Evolutionary conservation across 345 rosid species (phyloP).

Genomic region (Brassica juncea): DNA sequence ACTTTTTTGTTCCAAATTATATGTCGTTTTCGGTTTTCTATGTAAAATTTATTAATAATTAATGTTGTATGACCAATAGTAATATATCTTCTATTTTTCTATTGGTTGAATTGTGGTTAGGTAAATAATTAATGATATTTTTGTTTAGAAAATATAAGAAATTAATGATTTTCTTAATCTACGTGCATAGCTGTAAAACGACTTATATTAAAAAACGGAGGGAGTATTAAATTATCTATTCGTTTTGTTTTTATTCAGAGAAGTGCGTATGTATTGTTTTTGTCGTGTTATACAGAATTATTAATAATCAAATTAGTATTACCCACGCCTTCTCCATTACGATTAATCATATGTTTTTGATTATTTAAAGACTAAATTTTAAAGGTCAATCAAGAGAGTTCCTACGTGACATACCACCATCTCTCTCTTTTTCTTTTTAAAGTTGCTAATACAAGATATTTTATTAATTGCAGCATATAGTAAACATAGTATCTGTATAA

Average conservation of each 20-base stretch:
- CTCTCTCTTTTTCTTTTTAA: not conserved
- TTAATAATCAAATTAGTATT: not conserved
- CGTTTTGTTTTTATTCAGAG: not conserved
- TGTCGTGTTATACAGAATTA: not conserved
- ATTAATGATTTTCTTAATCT: no score
- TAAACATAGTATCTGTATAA: not conserved
- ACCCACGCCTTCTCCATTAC: slow-evolving; percentile 32
- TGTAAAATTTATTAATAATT: no score
- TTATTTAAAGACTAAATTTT: not conserved
- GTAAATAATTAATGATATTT: no score
- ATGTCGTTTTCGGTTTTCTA: no score
- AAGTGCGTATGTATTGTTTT: not conserved
- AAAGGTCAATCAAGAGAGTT: not conserved
- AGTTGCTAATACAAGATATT: not conserved
- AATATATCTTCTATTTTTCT: no score
- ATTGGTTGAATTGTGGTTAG: no score
- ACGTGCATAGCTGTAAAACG: no score
- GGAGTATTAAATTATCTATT: not conserved
- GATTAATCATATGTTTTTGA: not conserved
- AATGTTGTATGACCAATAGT: no score
- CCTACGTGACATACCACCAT: slow-evolving; percentile 26
- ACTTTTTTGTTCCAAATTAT: no score
- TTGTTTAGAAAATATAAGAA: no score
- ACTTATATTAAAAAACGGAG: no score
- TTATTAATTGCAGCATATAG: not conserved